Evolutionary conservation across 768 basidiomycete genomes (phyloP).

Genomic region (Mycena epipterygia): DNA sequence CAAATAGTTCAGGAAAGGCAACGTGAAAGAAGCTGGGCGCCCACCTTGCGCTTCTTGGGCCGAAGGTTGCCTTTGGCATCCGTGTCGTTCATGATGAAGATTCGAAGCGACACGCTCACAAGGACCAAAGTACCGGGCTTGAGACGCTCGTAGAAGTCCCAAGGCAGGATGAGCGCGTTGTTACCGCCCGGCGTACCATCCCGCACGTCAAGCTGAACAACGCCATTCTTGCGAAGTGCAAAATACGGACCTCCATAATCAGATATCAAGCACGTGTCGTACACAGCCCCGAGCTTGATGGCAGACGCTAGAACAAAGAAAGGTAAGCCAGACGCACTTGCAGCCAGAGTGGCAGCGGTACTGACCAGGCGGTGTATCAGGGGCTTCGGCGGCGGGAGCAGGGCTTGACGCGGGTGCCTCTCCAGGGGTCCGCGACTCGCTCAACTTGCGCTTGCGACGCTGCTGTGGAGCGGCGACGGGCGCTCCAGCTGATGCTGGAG

Average conservation of each 20-base stretch:
- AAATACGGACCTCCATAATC: background rate
- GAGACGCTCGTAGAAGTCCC: background rate
- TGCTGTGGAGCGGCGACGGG: too few relatives aligned
- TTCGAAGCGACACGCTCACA: background rate
- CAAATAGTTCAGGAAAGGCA: background rate
- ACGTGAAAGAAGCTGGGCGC: background rate
- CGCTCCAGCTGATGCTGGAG: too few relatives aligned
- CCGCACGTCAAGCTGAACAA: slow-evolving; percentile 2
- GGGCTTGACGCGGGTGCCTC: too few relatives aligned
- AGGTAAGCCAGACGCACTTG: too few relatives aligned
- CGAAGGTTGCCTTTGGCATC: background rate
- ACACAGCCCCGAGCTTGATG: background rate
- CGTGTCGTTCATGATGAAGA: background rate
- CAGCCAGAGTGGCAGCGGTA: too few relatives aligned
- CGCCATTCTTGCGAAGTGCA: background rate
- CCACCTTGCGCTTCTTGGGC: background rate
- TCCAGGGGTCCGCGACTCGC: too few relatives aligned
- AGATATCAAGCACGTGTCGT: background rate
- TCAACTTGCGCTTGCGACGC: too few relatives aligned
- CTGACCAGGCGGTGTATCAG: too few relatives aligned
- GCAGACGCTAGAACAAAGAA: too few relatives aligned
- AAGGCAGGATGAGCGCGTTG: background rate
- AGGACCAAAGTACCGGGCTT: background rate
- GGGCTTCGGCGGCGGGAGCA: background rate
- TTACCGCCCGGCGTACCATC: background rate